Conservation (phyloP, 106 monocot species). For the Alisma plantagoaquatica region DNA sequence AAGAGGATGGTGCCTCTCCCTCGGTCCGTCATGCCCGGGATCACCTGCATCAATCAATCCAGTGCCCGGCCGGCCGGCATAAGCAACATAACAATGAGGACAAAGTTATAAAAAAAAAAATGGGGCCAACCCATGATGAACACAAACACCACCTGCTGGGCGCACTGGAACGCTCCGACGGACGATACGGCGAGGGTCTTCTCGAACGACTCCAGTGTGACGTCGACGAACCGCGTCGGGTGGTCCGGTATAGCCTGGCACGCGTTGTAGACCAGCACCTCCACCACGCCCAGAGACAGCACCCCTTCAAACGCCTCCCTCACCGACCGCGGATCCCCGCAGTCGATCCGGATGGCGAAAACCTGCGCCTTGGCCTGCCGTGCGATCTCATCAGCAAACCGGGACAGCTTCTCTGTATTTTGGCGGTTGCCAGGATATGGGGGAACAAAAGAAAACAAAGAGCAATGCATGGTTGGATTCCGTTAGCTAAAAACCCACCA, state of each 20-base stretch:
- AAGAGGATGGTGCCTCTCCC: conserved; percentile 60
- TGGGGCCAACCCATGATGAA: too few relatives aligned
- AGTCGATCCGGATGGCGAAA: conserved; percentile 68
- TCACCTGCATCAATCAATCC: too few relatives aligned
- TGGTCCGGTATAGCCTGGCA: conserved; percentile 11
- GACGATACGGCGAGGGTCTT: conserved; percentile 36
- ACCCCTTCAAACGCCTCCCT: conserved; percentile 70
- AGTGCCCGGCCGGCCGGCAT: too few relatives aligned
- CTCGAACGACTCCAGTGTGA: conserved; percentile 35
- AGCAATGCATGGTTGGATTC: too few relatives aligned
- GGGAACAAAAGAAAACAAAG: too few relatives aligned
- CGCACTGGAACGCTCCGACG: conserved; percentile 51
- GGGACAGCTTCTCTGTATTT: conserved; percentile 37
- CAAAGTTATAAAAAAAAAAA: too few relatives aligned
- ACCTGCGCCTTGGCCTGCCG: conserved; percentile 59
- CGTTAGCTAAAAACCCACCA: too few relatives aligned
- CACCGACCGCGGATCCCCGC: conserved; percentile 44
- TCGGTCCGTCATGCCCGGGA: conserved; percentile 54
- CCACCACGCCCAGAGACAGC: conserved; percentile 53
- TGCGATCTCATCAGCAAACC: conserved; percentile 59
- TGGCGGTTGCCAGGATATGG: background rate
- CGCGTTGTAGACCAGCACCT: conserved; percentile 66
- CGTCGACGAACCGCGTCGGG: conserved; percentile 23
- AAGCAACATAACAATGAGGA: too few relatives aligned
- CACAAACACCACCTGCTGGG: conserved; percentile 65